phyloP scores from a whole-genome alignment of 1,139 yeast genomes.

The Zygoascus meyerae region DNA sequence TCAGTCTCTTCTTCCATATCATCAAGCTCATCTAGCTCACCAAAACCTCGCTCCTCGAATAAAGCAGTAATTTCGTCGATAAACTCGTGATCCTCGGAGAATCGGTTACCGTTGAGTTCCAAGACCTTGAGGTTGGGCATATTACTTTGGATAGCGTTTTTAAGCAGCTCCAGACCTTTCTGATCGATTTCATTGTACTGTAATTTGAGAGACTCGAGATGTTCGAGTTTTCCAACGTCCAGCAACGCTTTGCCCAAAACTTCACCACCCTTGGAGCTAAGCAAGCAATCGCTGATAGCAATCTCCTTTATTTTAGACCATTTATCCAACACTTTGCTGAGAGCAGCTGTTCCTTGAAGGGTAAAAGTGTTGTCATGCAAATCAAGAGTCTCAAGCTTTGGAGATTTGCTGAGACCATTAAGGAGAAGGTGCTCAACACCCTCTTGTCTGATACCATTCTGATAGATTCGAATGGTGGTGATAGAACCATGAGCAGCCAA shows the following conservation, averaged over 20 bases:
- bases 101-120: constrained; percentile 89
- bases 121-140: constrained; percentile 58
- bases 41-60: constrained; percentile 68
- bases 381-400: constrained; percentile 63
- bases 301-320: constrained; percentile 66
- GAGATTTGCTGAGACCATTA: constrained; percentile 63
- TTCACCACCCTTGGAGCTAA: constrained; percentile 68
- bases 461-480: constrained; percentile 74
- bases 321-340: constrained; percentile 51
- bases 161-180: constrained; percentile 54
- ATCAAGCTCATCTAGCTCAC: constrained; percentile 85
- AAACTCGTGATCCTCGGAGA: constrained; percentile 67
- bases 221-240: constrained; percentile 24
- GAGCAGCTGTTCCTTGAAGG: constrained; percentile 66
- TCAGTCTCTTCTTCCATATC: constrained; percentile 88
- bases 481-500: constrained; percentile 73
- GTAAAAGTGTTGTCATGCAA: constrained; percentile 95
- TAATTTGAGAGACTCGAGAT: constrained; percentile 57
- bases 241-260: constrained; percentile 41
- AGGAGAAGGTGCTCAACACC: constrained; percentile 74
- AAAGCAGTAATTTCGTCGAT: constrained; percentile 51
- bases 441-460: constrained; percentile 93
- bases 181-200: constrained; percentile 87
- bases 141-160: constrained; percentile 46
- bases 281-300: constrained; percentile 81